Evolutionary conservation across 768 basidiomycete genomes (phyloP), one percentile per base, ranked within the genome.

Genomic region (Dioszegia crocea): DNA sequence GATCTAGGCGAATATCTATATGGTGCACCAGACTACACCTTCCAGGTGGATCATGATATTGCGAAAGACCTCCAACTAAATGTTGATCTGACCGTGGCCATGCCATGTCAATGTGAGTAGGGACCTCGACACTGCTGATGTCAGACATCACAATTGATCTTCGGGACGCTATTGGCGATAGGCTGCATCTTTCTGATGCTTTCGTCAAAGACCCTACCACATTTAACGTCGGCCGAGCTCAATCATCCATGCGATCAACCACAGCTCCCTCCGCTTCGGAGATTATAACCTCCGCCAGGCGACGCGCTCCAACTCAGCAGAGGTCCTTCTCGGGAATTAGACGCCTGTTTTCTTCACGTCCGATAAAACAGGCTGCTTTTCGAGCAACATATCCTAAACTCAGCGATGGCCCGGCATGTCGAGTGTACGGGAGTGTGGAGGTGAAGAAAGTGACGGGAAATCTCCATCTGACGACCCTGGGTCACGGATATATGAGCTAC

Each of bases 391-490:
- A 86, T 64, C 84, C 88, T 45, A 81, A 90, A 64, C 64, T 77
- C 2, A 76, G 82, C 1, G 83, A 88, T 58, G 88, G 83, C 0
- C 83, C 81, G 46, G 90, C 92, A 0, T 98, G 94, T 76, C 80
- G 94, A 58, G 84, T 97, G 5, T 89, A 84, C 67, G 94, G 94
- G 1, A 85, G 86, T 19, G 80, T 94, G 12, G 75, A 79, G 11
- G 88, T 91, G 6, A 96, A 92, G 78, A 88, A 89, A 63, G 91
- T 96, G 0, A 96, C 91, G 27, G 90, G 88, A 4, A 99, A 99
- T 72, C 76, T 99, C 52, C 94, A 99, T 70, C 83, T 99, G 41
- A 99, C 94, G 1, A 91, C 91, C 0, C 81, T 93, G 9, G 94
- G 94, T 0, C 94, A 99, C 76, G 94, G 94, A 23, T 99, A 99